A percentile compares a stretch with the other conserved stretches of the same genome.
Conservation (phyloP, 2,329 filamentous ascomycete genomes). For the Parastagonospora avenae region DNA sequence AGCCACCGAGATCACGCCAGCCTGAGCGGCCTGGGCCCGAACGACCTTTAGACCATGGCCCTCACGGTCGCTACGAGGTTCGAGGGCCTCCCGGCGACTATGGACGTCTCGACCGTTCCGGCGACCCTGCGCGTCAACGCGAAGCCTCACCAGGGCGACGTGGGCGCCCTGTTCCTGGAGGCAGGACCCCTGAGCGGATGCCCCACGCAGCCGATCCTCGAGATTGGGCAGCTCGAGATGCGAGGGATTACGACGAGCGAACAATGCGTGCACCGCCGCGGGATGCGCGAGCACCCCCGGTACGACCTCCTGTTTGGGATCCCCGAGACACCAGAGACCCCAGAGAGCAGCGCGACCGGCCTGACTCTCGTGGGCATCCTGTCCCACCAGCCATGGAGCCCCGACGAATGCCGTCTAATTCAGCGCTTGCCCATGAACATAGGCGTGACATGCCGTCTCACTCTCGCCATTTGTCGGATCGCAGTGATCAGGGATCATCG, state of each 20-base stretch:
- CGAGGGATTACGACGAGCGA: constrained; percentile 45
- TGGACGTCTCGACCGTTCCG: constrained; percentile 52
- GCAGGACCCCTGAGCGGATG: constrained; percentile 46
- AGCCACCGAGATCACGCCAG: constrained; percentile 52
- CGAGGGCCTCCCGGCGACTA: constrained; percentile 47
- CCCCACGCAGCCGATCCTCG: constrained; percentile 33
- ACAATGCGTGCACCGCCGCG: constrained; percentile 39
- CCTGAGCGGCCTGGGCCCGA: constrained; percentile 39
- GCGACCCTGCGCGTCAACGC: constrained; percentile 45
- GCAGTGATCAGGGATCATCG: constrained; percentile 20
- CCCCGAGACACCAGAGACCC: constrained; percentile 34
- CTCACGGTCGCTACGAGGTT: constrained; percentile 39
- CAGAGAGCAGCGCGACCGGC: constrained; percentile 37
- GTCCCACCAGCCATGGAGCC: constrained; percentile 21
- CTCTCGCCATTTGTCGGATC: constrained; percentile 28
- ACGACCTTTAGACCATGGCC: constrained; percentile 30
- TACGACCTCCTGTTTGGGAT: constrained; percentile 31
- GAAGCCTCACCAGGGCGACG: constrained; percentile 50
- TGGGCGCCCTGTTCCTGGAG: constrained; percentile 30
- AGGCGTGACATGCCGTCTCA: constrained; percentile 33
- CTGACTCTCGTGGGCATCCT: constrained; percentile 35
- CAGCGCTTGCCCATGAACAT: constrained; percentile 30
- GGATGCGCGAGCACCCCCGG: constrained; percentile 34
- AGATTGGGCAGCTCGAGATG: constrained; percentile 37
- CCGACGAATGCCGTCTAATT: constrained; percentile 29